Conservation (phyloP, 805 yeast genomes). For the Diddensiella santjacobensis region DNA sequence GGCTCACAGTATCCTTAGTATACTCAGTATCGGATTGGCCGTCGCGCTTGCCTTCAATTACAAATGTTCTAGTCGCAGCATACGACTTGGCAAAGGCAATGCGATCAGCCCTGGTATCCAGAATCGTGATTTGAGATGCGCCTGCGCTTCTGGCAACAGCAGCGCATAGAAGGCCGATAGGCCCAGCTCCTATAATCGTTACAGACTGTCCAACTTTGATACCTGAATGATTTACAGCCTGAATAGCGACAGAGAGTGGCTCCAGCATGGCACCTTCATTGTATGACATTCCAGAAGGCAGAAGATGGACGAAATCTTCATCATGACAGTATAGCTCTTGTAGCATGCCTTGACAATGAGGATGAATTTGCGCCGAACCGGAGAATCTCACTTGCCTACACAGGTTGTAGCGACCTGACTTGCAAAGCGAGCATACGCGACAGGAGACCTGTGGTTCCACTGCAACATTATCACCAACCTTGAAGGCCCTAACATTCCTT, state of each 20-base stretch:
- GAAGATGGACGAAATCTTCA: slow-evolving; percentile 56
- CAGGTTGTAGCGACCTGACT: slow-evolving; percentile 79
- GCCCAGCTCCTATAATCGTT: slow-evolving; percentile 80
- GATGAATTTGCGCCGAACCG: slow-evolving; percentile 60
- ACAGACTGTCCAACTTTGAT: slow-evolving; percentile 61
- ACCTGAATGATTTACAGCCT: slow-evolving; percentile 59
- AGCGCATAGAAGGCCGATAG: slow-evolving; percentile 72
- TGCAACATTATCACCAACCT: slow-evolving; percentile 75
- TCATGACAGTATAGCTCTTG: slow-evolving; percentile 71
- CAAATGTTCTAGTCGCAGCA: slow-evolving; percentile 4
- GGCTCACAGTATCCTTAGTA: slow-evolving; percentile 38
- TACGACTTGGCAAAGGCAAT: slow-evolving; percentile 31
- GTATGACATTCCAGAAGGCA: slow-evolving; percentile 64
- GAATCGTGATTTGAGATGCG: slow-evolving; percentile 60
- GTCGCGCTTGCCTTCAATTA: background rate
- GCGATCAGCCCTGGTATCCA: slow-evolving; percentile 52
- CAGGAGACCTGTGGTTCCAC: slow-evolving; percentile 83
- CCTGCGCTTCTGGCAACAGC: slow-evolving; percentile 69
- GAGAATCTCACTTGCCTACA: slow-evolving; percentile 70
- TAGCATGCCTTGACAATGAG: slow-evolving; percentile 90
- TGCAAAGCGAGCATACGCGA: slow-evolving; percentile 70
- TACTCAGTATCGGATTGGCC: slow-evolving; percentile 9
- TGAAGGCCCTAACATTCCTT: slow-evolving; percentile 51
- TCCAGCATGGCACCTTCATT: slow-evolving; percentile 82
- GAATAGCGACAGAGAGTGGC: slow-evolving; percentile 81